A percentile compares a stretch with the other conserved stretches of the same genome.
phyloP scores from a whole-genome alignment of 2,329 filamentous ascomycete species.

The Monilinia laxa region DNA sequence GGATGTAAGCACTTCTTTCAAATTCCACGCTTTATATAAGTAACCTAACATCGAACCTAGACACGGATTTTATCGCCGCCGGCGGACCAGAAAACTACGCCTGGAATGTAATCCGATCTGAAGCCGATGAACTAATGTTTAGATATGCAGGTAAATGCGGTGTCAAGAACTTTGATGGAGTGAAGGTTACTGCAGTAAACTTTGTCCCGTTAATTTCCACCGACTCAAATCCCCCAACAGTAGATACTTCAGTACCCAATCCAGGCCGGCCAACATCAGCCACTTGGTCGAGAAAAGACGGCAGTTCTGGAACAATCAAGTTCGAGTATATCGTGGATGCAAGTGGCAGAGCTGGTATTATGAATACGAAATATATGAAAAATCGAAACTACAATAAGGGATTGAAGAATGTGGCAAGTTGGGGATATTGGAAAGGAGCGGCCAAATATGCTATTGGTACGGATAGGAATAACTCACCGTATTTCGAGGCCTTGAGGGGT shows the following conservation, averaged over 20 bases:
- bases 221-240: background rate
- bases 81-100: no score
- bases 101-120: conserved; percentile 41
- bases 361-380: conserved; percentile 51
- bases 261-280: conserved; percentile 43
- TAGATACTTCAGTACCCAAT: conserved; percentile 17
- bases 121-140: conserved; percentile 48
- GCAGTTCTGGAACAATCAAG: conserved; percentile 43
- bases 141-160: conserved; percentile 44
- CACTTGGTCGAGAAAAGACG: conserved; percentile 41
- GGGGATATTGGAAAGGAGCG: conserved; percentile 49
- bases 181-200: conserved; percentile 43
- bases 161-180: conserved; percentile 44
- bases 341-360: conserved; percentile 46
- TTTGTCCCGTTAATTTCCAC: conserved; percentile 28
- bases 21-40: no score
- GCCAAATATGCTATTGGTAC: conserved; percentile 42
- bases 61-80: no score
- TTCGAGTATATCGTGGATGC: conserved; percentile 53
- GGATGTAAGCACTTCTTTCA: no score
- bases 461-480: conserved; percentile 42
- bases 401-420: conserved; percentile 51
- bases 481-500: conserved; percentile 46
- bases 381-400: conserved; percentile 49
- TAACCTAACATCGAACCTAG: no score